Evolutionary conservation across 2,329 filamentous ascomycete species (phyloP).

Genomic region (Stemphylium vesicarium): DNA sequence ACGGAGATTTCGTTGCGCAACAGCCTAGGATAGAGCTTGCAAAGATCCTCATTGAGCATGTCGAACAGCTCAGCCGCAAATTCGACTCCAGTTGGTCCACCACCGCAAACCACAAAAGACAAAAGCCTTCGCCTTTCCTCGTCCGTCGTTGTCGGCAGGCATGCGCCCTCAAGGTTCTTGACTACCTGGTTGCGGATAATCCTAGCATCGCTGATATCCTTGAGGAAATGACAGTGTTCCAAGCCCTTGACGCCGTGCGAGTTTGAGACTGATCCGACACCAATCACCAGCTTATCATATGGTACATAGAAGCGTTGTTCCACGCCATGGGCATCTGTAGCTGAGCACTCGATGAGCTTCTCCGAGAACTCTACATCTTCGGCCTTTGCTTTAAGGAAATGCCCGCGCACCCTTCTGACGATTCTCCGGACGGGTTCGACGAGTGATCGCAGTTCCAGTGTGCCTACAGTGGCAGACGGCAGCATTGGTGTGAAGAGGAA

Average conservation of each 20-base stretch:
- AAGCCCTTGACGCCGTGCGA: conserved; percentile 94
- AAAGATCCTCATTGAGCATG: conserved; percentile 92
- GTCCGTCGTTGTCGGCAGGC: conserved; percentile 88
- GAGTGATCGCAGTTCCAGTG: conserved; percentile 85
- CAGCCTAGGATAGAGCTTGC: conserved; percentile 75
- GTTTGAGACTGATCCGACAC: conserved; percentile 90
- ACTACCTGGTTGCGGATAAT: conserved; percentile 87
- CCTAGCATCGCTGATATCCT: conserved; percentile 91
- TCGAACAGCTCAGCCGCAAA: conserved; percentile 97
- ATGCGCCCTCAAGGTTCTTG: conserved; percentile 87
- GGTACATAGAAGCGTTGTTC: conserved; percentile 87
- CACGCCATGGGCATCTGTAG: conserved; percentile 73
- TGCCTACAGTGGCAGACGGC: conserved; percentile 94
- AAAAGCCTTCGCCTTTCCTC: conserved; percentile 85
- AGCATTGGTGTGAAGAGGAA: conserved; percentile 99
- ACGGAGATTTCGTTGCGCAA: conserved; percentile 98
- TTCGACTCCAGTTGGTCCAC: conserved; percentile 94
- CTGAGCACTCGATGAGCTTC: conserved; percentile 86
- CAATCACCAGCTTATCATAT: conserved; percentile 95
- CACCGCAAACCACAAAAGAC: conserved; percentile 95
- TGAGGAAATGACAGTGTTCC: conserved; percentile 92
- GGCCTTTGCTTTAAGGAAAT: conserved; percentile 87
- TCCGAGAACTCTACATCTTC: conserved; percentile 90
- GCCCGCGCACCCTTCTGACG: conserved; percentile 76
- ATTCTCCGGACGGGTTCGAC: conserved; percentile 93